Evolutionary conservation across 345 rosid species (phyloP).

Genomic region (Syzygium jambos): DNA sequence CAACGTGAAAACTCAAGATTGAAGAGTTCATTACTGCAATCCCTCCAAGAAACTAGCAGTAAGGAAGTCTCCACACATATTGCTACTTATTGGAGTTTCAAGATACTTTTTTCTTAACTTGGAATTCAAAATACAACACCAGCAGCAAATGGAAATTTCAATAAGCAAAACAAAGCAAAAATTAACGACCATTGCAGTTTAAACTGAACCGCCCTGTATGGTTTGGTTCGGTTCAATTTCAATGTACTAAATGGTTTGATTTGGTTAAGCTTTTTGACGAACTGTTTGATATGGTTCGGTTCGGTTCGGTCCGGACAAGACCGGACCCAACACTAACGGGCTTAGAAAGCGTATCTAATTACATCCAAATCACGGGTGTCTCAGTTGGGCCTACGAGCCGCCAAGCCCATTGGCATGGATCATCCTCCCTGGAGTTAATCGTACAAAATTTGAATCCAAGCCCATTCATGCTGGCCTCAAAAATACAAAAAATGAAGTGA

Average conservation of each 20-base stretch:
- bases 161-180: background rate
- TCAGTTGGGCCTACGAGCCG: background rate
- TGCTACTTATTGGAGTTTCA: accelerated
- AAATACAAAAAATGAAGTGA: background rate
- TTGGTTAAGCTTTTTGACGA: background rate
- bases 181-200: too few species aligned
- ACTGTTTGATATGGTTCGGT: accelerated
- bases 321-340: background rate
- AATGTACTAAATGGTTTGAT: background rate
- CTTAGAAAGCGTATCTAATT: background rate
- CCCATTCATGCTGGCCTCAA: background rate
- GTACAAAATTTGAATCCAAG: background rate
- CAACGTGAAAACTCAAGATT: background rate
- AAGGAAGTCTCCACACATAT: background rate
- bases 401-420: background rate
- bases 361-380: background rate
- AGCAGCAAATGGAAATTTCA: background rate
- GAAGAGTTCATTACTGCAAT: background rate
- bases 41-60: background rate
- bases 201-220: too few species aligned
- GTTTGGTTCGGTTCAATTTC: background rate
- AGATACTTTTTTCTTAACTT: background rate
- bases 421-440: background rate
- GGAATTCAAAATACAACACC: background rate
- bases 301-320: accelerated